Evolutionary conservation across 192 early-diverging fungal genomes (phyloP), one percentile per base, ranked within the genome.

Genomic region (Backusella australiensis): DNA sequence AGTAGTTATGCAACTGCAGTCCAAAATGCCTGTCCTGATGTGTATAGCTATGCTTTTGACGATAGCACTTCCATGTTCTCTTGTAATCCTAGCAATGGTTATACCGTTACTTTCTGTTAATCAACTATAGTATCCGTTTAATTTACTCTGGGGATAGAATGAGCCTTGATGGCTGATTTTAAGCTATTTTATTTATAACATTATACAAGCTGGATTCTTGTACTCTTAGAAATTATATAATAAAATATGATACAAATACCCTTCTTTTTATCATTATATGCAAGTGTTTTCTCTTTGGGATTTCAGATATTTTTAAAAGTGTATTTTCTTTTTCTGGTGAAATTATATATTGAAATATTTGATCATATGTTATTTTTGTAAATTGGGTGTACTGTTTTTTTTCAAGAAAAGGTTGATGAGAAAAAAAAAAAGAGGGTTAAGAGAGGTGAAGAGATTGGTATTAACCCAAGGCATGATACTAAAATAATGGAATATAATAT

Each of bases 31-130:
- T 69, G 67, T 56, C 72, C 77, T 6, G 32, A 73, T 38, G 77
- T 68, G 3, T 78, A 78, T 29, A 52, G 72, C 12, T 78, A 74
- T 32, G 59, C 77, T 44, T 56, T 39, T 36, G 77, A 78, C 35
- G 77, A 78, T 69, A 78, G 71, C 77, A 69, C 77, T 15, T 74
- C 77, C 34, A 78, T 73, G 66, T 78, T 41, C 35, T 14, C 77
- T 42, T 78, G 77, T 39, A 15, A 23, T n/a, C 56, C 56, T 29
- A 14, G 46, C 26, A 68, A 44, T 52, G 72, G 77, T 39, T 78
- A 78, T 23, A 78, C 72, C 26, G 77, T 78, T 9, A 78, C 34
- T 32, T 66, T 78, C 21, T 78, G 77, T 69, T 72, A 72, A 72
- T 23, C 9, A 3, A 63, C 1, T 29, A 63, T 2, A 12, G 3